Percentiles rank a stretch among this genome's conserved stretches.
These are phyloP conservation scores for Botryotinia narcissicola DNA, from an alignment of 2,329 filamentous ascomycete genomes.

Conservation along the genomic window DNA sequence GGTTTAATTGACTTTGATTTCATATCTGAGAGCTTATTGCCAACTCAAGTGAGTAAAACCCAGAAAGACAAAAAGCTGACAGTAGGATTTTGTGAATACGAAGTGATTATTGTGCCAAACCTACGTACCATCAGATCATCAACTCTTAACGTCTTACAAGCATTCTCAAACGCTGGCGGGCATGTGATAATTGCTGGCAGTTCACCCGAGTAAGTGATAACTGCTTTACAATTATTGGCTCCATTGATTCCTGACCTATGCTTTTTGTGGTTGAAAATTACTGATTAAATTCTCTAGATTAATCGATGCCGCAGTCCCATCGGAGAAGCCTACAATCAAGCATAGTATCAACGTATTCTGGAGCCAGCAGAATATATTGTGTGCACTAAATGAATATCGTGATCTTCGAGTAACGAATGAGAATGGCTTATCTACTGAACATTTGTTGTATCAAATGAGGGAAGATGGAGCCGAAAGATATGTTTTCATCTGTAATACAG, in stretches of 20 bases:
- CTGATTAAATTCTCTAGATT: slow-evolving; percentile 1
- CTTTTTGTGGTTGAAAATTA: background rate
- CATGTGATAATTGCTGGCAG: slow-evolving; percentile 34
- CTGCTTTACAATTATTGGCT: background rate
- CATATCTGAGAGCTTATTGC: slow-evolving; percentile 37
- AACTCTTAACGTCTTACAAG: slow-evolving; percentile 32
- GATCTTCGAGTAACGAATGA: slow-evolving; percentile 31
- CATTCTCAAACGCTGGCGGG: slow-evolving; percentile 32
- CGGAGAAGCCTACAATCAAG: slow-evolving; percentile 22
- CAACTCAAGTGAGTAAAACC: slow-evolving; percentile 25
- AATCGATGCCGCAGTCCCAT: slow-evolving; percentile 19
- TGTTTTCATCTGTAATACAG: slow-evolving; percentile 39
- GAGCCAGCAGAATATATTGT: slow-evolving; percentile 29
- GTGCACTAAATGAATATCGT: slow-evolving; percentile 29
- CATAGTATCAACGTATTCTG: slow-evolving; percentile 28
- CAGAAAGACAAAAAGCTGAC: slow-evolving; percentile 22
- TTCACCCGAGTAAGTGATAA: slow-evolving; percentile 30
- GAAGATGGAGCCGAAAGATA: slow-evolving; percentile 35
- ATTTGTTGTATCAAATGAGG: slow-evolving; percentile 38
- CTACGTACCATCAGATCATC: slow-evolving; percentile 38
- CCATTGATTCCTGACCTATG: background rate
- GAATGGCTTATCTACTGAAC: slow-evolving; percentile 20
- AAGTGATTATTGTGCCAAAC: slow-evolving; percentile 37
- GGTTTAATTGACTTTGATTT: slow-evolving; percentile 41
- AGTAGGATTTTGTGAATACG: slow-evolving; percentile 38